Percentiles rank a stretch among this genome's conserved stretches.
These are phyloP conservation scores for Boletus sp. DNA, from an alignment of 768 basidiomycete species.

Conservation along the genomic window DNA sequence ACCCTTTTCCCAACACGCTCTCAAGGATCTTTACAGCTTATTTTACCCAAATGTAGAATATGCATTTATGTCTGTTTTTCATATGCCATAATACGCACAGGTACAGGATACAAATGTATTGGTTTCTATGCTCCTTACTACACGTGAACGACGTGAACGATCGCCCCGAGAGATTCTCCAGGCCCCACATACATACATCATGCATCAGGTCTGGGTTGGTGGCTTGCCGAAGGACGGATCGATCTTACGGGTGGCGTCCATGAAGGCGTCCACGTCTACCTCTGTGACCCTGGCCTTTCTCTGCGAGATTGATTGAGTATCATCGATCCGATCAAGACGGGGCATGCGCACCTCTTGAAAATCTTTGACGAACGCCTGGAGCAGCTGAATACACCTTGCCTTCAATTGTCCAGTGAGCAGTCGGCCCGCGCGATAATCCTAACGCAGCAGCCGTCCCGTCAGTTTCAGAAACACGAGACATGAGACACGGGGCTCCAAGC, in stretches of 20 bases:
- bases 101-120: conserved; percentile 4
- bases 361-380: conserved; percentile 79
- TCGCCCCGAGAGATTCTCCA: neutral
- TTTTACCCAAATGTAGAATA: conserved; percentile 2
- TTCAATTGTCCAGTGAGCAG: conserved; percentile 92
- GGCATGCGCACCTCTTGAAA: conserved; percentile 72
- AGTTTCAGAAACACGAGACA: neutral
- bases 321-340: neutral
- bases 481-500: neutral
- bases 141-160: neutral
- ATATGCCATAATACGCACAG: neutral
- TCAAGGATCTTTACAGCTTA: conserved; percentile 1
- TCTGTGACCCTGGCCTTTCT: conserved; percentile 80
- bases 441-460: conserved; percentile 1
- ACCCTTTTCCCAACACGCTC: neutral
- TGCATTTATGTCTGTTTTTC: neutral
- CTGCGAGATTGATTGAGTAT: conserved; percentile 39
- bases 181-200: neutral
- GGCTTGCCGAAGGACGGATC: conserved; percentile 50
- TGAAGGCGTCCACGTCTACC: conserved; percentile 69
- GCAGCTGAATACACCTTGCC: conserved; percentile 74
- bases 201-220: conserved; percentile 2
- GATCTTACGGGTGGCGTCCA: conserved; percentile 80
- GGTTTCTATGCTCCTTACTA: neutral
- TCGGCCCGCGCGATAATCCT: conserved; percentile 92